These are phyloP conservation scores for Penicillium capsulatum DNA, from an alignment of 2,329 filamentous ascomycete species.

Conservation along the genomic window DNA sequence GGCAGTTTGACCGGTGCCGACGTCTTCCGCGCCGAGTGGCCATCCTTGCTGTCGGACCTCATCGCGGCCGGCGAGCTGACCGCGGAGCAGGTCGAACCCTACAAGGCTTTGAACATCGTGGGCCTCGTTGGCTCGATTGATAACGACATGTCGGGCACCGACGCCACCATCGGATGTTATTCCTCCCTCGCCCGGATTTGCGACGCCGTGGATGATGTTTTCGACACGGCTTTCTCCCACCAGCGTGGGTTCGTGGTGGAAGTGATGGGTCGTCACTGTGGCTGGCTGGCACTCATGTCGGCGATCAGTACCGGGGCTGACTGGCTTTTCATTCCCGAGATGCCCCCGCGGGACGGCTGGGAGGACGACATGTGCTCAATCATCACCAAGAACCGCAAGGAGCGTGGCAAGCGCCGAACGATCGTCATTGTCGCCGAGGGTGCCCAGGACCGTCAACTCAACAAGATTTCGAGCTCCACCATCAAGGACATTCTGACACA, in stretches of 20 bases:
- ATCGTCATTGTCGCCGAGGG: slow-evolving; percentile 98
- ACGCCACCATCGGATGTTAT: slow-evolving; percentile 96
- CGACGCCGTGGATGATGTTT: slow-evolving; percentile 85
- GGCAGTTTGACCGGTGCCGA: slow-evolving; percentile 94
- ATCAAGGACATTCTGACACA: slow-evolving; percentile 86
- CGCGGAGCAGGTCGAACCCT: slow-evolving; percentile 66
- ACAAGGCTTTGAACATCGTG: slow-evolving; percentile 88
- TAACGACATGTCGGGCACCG: slow-evolving; percentile 95
- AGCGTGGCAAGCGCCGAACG: slow-evolving; percentile 87
- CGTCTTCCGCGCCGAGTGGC: slow-evolving; percentile 89
- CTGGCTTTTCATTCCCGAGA: slow-evolving; percentile 95
- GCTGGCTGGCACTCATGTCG: slow-evolving; percentile 94
- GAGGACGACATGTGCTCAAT: slow-evolving; percentile 79
- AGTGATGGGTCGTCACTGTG: slow-evolving; percentile 97
- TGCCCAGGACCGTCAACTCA: slow-evolving; percentile 76
- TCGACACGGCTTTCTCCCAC: slow-evolving; percentile 94
- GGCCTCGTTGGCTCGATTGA: slow-evolving; percentile 96
- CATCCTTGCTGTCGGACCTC: slow-evolving; percentile 78
- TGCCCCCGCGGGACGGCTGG: slow-evolving; percentile 84
- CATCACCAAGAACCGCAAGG: slow-evolving; percentile 71
- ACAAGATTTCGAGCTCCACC: slow-evolving; percentile 73
- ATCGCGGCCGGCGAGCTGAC: slow-evolving; percentile 69
- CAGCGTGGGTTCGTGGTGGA: slow-evolving; percentile 96
- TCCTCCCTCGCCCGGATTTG: slow-evolving; percentile 90
- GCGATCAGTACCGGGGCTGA: slow-evolving; percentile 93